These are phyloP conservation scores for Rhododendron williamsianum DNA, from an alignment of 148 eudicot species.

Conservation along the genomic window DNA sequence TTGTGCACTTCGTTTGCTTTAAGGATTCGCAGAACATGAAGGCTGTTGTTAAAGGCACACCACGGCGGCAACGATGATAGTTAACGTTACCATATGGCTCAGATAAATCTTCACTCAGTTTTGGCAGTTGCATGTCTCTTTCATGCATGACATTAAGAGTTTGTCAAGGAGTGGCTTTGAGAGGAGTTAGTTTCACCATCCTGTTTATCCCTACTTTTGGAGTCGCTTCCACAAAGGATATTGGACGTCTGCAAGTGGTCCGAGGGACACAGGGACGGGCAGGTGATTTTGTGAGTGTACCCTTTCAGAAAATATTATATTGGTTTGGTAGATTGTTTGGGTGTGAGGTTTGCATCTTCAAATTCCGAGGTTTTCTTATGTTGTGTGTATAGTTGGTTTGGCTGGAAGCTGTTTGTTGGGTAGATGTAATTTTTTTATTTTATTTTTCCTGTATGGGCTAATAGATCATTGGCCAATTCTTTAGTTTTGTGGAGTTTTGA, in stretches of 20 bases:
- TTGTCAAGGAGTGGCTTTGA: not conserved
- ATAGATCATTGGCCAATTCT: not conserved
- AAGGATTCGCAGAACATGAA: constrained; percentile 94
- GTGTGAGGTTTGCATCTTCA: not conserved
- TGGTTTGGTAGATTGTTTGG: not conserved
- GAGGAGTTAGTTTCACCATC: not conserved
- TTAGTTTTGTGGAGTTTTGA: not conserved
- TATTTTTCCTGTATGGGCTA: not conserved
- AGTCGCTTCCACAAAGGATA: not conserved
- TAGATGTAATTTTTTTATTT: not conserved
- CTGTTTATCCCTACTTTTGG: not conserved
- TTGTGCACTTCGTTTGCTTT: constrained; percentile 97
- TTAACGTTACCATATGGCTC: not conserved
- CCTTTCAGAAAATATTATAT: not conserved
- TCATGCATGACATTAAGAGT: not conserved
- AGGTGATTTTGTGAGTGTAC: not conserved
- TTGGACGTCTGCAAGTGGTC: not conserved
- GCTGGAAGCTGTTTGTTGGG: not conserved
- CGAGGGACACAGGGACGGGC: not conserved
- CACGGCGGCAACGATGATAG: constrained; percentile 38
- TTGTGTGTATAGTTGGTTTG: not conserved
- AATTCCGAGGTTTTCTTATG: not conserved
- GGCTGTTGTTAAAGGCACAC: constrained; percentile 63
- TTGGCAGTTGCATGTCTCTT: not conserved
- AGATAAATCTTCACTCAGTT: not conserved